These are phyloP conservation scores for Paecilomyces dactylethromorphus DNA, from an alignment of 2,329 filamentous ascomycete genomes.

Conservation along the genomic window DNA sequence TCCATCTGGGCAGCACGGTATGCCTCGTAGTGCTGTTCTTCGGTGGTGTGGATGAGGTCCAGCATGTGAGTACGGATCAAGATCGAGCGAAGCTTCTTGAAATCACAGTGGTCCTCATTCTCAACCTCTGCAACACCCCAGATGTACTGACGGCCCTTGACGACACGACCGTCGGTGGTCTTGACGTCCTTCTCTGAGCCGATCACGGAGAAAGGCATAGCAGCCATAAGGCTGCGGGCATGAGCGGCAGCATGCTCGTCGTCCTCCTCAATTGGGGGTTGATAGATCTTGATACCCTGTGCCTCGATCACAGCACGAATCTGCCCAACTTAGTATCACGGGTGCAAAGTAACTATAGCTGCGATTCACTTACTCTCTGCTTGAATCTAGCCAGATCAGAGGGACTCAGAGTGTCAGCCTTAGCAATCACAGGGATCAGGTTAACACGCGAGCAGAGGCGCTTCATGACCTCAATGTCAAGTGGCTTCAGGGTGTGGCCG, in stretches of 20 bases:
- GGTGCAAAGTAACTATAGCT: neutral
- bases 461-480: conserved; percentile 99
- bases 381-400: conserved; percentile 90
- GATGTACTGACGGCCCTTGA: conserved; percentile 97
- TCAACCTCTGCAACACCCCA: conserved; percentile 99
- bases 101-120: conserved; percentile 99
- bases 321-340: conserved; percentile 44
- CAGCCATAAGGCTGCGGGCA: conserved; percentile 86
- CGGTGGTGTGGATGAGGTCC: conserved; percentile 98
- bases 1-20: conserved; percentile 99
- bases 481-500: conserved; percentile 94
- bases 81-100: conserved; percentile 99
- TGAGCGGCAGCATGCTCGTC: conserved; percentile 94
- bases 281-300: conserved; percentile 99
- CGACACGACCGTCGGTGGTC: conserved; percentile 88
- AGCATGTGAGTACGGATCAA: conserved; percentile 99
- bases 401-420: conserved; percentile 95
- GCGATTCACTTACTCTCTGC: conserved; percentile 62
- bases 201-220: conserved; percentile 98
- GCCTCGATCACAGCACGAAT: conserved; percentile 93
- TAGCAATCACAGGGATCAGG: conserved; percentile 95
- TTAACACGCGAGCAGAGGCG: conserved; percentile 96
- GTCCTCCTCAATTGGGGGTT: conserved; percentile 94
- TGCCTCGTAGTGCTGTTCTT: conserved; percentile 98
- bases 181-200: conserved; percentile 99